Base-by-base conservation (phyloP, 2,329 filamentous ascomycete species). In the Pseudogymnoascus sp. region DNA sequence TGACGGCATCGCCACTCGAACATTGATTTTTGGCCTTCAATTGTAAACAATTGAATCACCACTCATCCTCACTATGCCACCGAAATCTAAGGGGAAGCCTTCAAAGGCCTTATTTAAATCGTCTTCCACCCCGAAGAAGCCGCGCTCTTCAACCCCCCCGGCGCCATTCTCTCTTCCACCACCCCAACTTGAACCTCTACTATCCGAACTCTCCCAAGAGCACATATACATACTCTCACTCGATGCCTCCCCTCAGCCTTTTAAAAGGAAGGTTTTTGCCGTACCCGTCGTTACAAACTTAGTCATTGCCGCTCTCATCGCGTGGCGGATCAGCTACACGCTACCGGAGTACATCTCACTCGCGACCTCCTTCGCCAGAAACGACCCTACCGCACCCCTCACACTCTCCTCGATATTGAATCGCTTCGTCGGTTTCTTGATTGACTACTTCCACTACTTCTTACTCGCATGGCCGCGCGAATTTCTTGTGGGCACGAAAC, bases 191-290 rank as follows among this genome's bases (percentile, higher is more conserved):
- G 68, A 79, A 58, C 81, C 85, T 9, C 87, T 96, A 71, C 80
- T 89, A 69, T 76, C 81, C 36, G 81, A 78, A 43, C 85, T 96
- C 63, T 81, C 85, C 62, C 78, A 82, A 61, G 76, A 82, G 61
- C 84, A 90, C 73, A 81, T 96, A 71, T 96, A 97, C 80, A 82
- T 97, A 69, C 81, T 88, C 30, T 91, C 96, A 77, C 78, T 96
- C 74, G 92, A 97, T 78, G 76, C 75, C 63, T 85, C 88, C 64
- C 85, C 86, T 0, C 74, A 75, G 18, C 78, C 80, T 28, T 84
- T 92, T 75, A 97, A 97, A 76, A 83, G 83, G 71, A 88, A 90
- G 69, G 88, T 95, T 68, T 97, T 96, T 75, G 69, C 85, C 57
- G 85, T 96, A 0, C 91, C 92, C 14, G 80, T 91, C 15, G 73